These are phyloP conservation scores for Pichia rugopelliculosa DNA, from an alignment of 805 yeast species.

Conservation along the genomic window DNA sequence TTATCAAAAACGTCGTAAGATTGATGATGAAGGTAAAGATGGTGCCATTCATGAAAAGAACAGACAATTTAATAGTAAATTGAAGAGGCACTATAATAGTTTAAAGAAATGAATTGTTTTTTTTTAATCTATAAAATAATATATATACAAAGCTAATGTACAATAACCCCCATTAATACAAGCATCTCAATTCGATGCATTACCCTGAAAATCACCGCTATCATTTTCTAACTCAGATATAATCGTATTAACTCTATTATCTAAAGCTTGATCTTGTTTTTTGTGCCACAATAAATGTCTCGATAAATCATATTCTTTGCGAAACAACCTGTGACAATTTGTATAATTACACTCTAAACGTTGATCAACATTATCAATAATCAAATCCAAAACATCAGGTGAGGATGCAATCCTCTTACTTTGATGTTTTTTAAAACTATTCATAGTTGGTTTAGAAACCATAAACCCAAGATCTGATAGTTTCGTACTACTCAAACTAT, in stretches of 20 bases:
- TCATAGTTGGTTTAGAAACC: constrained; percentile 11
- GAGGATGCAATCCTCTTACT: constrained; percentile 29
- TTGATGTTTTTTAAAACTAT: constrained; percentile 36
- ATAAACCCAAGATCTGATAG: constrained; percentile 6
- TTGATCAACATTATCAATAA: constrained; percentile 31
- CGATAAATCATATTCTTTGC: constrained; percentile 38
- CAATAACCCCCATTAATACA: not conserved
- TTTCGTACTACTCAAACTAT: not conserved
- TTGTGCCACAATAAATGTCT: constrained; percentile 51
- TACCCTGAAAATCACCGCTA: constrained; percentile 11
- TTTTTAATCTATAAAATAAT: constrained; percentile 9
- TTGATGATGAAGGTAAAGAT: constrained; percentile 30
- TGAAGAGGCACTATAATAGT: constrained; percentile 43
- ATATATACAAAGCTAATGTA: not conserved
- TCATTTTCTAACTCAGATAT: constrained; percentile 17
- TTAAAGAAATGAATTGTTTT: constrained; percentile 25
- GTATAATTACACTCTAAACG: constrained; percentile 40
- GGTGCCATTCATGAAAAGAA: constrained; percentile 63
- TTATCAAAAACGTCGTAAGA: constrained; percentile 31
- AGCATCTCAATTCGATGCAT: not conserved
- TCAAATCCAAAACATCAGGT: constrained; percentile 22
- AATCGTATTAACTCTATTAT: constrained; percentile 8
- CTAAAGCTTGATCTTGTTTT: constrained; percentile 14
- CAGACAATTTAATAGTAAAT: constrained; percentile 63
- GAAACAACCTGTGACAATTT: constrained; percentile 48